Conservation (phyloP, 495 filamentous ascomycete species). For the Penicillium lagena region DNA sequence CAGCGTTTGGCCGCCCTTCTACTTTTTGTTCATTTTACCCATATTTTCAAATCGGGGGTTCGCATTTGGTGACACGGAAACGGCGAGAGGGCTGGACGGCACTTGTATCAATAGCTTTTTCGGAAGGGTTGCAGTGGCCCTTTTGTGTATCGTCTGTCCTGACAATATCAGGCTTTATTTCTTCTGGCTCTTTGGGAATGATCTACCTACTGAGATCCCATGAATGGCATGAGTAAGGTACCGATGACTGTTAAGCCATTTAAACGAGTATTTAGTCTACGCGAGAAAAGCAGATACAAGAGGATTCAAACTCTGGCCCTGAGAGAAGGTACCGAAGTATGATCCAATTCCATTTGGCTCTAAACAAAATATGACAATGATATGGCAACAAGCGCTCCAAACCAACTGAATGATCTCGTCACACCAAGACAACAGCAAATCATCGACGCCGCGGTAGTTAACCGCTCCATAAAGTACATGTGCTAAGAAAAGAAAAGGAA, state of each 20-base stretch:
- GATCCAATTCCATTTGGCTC: constrained; percentile 11
- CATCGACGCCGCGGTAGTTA: constrained; percentile 21
- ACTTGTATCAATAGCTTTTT: constrained; percentile 18
- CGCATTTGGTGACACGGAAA: not conserved
- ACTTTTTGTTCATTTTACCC: not conserved
- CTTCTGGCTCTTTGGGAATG: no score
- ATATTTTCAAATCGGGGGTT: not conserved
- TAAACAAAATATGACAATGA: constrained; percentile 2
- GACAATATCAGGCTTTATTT: no score
- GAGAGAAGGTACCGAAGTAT: not conserved
- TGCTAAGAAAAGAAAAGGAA: constrained; percentile 9
- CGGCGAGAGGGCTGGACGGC: constrained; percentile 1
- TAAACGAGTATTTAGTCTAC: not conserved
- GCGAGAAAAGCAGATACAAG: not conserved
- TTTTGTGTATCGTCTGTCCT: no score
- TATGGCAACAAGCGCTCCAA: constrained; percentile 8
- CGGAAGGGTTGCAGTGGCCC: not conserved
- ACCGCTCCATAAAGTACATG: constrained; percentile 25
- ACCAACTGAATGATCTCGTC: constrained; percentile 11
- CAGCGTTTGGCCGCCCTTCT: not conserved
- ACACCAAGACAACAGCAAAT: constrained; percentile 4
- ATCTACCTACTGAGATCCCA: no score
- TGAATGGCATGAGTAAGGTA: no score
- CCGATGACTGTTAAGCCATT: no score
- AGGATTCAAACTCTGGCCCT: not conserved